A percentile compares a stretch with the other conserved stretches of the same genome.
phyloP scores from a whole-genome alignment of 2,329 filamentous ascomycete genomes.

The Pseudopyricularia cyperi region DNA sequence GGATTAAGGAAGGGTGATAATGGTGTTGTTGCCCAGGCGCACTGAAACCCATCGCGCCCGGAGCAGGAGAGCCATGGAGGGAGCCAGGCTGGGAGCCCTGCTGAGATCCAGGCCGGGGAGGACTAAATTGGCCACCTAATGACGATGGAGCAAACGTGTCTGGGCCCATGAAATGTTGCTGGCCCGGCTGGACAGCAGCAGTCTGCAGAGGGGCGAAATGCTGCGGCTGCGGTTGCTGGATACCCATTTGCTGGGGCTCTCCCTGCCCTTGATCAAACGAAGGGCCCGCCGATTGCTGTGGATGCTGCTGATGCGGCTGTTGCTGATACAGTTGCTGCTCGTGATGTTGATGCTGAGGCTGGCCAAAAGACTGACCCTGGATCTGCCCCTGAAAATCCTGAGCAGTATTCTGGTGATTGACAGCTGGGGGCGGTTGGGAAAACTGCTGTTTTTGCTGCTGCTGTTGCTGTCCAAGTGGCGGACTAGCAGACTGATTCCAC shows the following conservation, averaged over 20 bases:
- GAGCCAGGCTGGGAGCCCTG: not conserved
- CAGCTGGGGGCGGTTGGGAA: not conserved
- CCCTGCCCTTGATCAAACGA: not conserved
- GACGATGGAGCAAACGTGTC: not conserved
- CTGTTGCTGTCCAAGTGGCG: not conserved
- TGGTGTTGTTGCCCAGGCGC: not conserved
- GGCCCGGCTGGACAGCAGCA: not conserved
- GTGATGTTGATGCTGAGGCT: not conserved
- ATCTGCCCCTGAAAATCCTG: not conserved
- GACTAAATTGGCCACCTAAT: not conserved
- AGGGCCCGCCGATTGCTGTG: not conserved
- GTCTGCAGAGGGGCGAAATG: not conserved
- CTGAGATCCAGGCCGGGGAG: not conserved
- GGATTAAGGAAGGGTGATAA: not conserved
- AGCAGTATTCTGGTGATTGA: not conserved
- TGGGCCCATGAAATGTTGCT: not conserved
- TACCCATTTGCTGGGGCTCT: not conserved
- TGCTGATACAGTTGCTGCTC: constrained; percentile 4
- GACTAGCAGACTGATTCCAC: not conserved
- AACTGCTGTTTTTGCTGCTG: not conserved
- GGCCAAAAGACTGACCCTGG: not conserved
- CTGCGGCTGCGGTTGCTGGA: not conserved
- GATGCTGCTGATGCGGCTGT: constrained; percentile 3
- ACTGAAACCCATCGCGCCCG: not conserved
- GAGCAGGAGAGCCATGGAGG: not conserved